Evolutionary conservation across 768 basidiomycete genomes (phyloP).

Genomic region (Hemileccinum rubropunctum): DNA sequence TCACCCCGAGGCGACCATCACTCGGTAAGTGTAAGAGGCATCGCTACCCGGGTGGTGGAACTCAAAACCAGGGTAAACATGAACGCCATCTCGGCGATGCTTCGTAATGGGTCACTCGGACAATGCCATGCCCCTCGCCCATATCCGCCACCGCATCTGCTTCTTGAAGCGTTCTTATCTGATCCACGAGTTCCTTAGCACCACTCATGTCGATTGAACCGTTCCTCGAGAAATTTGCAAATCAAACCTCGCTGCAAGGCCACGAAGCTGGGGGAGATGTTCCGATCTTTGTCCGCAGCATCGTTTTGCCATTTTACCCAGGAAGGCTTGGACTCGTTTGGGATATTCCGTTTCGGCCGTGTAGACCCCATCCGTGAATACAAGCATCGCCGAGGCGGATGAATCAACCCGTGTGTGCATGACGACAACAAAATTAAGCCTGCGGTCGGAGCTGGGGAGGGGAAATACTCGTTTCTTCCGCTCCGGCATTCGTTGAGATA

Average conservation of each 20-base stretch:
- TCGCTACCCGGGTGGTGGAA: constrained; percentile 52
- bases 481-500: constrained; percentile 50
- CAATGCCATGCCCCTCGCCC: constrained; percentile 23
- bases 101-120: constrained; percentile 27
- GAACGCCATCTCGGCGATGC: constrained; percentile 26
- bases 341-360: constrained; percentile 28
- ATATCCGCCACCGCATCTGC: constrained; percentile 32
- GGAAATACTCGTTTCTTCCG: background rate
- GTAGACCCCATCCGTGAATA: constrained; percentile 16
- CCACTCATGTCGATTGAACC: constrained; percentile 29
- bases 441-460: constrained; percentile 12
- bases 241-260: constrained; percentile 32
- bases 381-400: constrained; percentile 12
- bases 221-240: constrained; percentile 34
- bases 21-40: constrained; percentile 33
- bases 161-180: constrained; percentile 27
- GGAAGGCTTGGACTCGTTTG: constrained; percentile 27
- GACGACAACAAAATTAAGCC: constrained; percentile 19
- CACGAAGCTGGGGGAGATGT: constrained; percentile 54
- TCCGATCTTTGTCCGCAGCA: constrained; percentile 45
- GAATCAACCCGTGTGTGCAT: constrained; percentile 15
- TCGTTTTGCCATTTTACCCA: constrained; percentile 38
- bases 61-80: constrained; percentile 49
- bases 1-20: constrained; percentile 32
- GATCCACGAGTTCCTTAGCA: constrained; percentile 35